A percentile compares a stretch with the other conserved stretches of the same genome.
Conservation (phyloP, 2,329 filamentous ascomycete species). For the Venturiaceae sp. region DNA sequence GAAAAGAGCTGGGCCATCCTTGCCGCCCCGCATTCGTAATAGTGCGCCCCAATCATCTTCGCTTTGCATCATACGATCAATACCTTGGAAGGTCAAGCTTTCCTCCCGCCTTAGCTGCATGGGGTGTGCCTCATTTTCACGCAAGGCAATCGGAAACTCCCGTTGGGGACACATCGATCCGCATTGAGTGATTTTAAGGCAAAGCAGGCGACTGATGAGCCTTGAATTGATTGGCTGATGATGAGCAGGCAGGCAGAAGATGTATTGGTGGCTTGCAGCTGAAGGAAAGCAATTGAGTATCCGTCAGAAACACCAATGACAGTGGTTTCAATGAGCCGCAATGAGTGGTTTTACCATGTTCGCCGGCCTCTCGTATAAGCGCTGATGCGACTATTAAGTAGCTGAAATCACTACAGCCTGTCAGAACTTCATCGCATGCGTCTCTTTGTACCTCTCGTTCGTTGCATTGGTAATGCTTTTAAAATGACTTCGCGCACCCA, state of each 20-base stretch:
- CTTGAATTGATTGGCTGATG: background rate
- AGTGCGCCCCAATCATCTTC: background rate
- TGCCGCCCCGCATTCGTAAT: no score
- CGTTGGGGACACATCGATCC: background rate
- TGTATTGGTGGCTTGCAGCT: background rate
- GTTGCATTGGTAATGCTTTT: background rate
- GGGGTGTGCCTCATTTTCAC: background rate
- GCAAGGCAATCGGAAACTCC: background rate
- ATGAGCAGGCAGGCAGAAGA: no score
- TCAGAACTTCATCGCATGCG: background rate
- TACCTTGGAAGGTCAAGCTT: background rate
- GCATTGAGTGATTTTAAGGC: background rate
- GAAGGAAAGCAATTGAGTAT: background rate
- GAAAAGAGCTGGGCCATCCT: no score
- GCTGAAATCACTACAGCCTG: background rate
- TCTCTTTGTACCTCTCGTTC: background rate
- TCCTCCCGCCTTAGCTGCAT: background rate
- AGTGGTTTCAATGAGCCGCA: no score
- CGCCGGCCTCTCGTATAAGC: background rate
- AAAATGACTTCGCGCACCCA: background rate
- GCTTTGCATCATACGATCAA: no score
- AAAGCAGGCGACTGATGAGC: background rate
- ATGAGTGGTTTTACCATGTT: background rate
- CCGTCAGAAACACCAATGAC: no score
- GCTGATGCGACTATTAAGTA: background rate